These are phyloP conservation scores for Miscanthus lutarioriparius DNA, from an alignment of 176 grass and related monocot genomes.

Conservation along the genomic window DNA sequence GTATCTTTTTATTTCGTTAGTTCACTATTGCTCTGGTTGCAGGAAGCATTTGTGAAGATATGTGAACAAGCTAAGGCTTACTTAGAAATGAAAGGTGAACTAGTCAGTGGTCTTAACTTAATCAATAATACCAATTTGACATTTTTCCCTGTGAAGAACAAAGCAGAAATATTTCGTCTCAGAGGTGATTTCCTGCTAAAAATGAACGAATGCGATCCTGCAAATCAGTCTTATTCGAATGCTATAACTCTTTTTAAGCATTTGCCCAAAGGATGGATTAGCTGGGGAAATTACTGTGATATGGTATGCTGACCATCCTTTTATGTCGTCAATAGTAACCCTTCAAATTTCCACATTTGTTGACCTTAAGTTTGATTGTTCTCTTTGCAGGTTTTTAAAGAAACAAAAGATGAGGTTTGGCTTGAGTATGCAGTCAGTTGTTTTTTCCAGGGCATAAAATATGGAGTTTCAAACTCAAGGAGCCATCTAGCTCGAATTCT, in stretches of 20 bases:
- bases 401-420: constrained; percentile 86
- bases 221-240: constrained; percentile 83
- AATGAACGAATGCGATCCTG: constrained; percentile 78
- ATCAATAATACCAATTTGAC: constrained; percentile 95
- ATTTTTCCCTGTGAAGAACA: constrained; percentile 95
- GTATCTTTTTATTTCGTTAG: constrained; percentile 12
- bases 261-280: constrained; percentile 99
- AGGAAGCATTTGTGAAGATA: constrained; percentile 99
- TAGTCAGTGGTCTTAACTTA: constrained; percentile 88
- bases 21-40: constrained; percentile 35
- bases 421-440: constrained; percentile 92
- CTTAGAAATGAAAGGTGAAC: constrained; percentile 96
- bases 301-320: constrained; percentile 63
- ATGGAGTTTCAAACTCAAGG: constrained; percentile 90
- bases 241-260: constrained; percentile 92
- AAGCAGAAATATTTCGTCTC: constrained; percentile 96
- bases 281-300: constrained; percentile 99
- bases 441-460: constrained; percentile 96
- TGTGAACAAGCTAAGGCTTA: constrained; percentile 98
- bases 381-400: constrained; percentile 81
- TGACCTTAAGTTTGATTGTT: constrained; percentile 12
- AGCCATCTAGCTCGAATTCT: constrained; percentile 95
- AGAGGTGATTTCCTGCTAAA: constrained; percentile 92
- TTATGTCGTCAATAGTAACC: constrained; percentile 7
- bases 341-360: constrained; percentile 23